Base-by-base conservation (phyloP, 2,329 filamentous ascomycete species). In the Tolypocladium nubicola region DNA sequence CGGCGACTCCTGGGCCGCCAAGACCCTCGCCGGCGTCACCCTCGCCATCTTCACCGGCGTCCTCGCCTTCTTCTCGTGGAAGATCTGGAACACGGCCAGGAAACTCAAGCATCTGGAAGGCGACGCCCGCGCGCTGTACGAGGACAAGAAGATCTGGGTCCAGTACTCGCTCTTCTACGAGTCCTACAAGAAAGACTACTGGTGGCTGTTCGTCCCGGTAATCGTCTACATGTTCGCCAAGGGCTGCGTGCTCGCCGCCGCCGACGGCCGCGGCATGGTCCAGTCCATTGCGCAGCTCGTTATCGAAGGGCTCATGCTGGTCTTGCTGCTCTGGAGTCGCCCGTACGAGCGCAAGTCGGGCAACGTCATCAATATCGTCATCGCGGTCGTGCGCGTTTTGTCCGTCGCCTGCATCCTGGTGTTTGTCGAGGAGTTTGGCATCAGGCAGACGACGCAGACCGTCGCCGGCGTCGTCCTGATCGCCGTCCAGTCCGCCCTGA, bases 101-200 rank as follows among this genome's bases (percentile, higher is more conserved):
- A 82, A 84, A 65, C 86, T 90, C 62, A 93, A 89, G 77, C 80
- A 85, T 66, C 67, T 78, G 37, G 86, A 96, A 63, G 93, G 93
- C 58, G 88, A 92, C 67, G 73, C 81, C 0, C 78, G 80, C 19
- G 83, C 77, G 14, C 79, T 99, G 10, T 97, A 91, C 72, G 89
- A 97, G 59, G 82, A 97, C 74, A 95, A 94, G 77, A 83, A 88
- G 58, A 86, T 87, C 45, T 97, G 94, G 92, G 81, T 90, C 70
- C 96, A 94, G 76, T 99, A 99, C 80, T 94, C 89, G 66, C 80
- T 97, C 61, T 97, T 99, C 76, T 99, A 99, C 77, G 94, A 97
- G 67, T 87, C 87, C 65, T 97, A 96, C 79, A 91, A 90, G 76
- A 90, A 89, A 73, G 84, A 86, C 65, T 96, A 93, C 77, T 99